These are phyloP conservation scores for Starmerella tilneyi DNA, from an alignment of 805 yeast species.

Conservation along the genomic window DNA sequence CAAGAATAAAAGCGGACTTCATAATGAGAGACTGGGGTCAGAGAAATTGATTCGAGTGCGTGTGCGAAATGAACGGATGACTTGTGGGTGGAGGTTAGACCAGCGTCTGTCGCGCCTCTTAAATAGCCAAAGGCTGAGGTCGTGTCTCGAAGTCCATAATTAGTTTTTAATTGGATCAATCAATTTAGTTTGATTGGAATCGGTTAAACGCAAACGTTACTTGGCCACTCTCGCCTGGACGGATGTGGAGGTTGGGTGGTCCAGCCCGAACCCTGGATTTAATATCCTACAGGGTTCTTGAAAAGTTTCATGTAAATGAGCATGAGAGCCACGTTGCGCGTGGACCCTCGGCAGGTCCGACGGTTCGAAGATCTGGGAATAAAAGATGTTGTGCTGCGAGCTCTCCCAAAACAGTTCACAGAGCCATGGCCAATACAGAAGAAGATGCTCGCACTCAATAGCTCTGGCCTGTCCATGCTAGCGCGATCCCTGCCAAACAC, in stretches of 20 bases:
- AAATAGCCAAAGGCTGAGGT: too few relatives aligned
- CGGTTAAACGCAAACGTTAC: too few relatives aligned
- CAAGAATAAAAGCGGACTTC: constrained; percentile 18
- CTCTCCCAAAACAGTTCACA: constrained; percentile 7
- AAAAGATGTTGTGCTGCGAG: constrained; percentile 10
- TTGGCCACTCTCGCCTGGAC: too few relatives aligned
- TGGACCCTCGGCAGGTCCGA: constrained; percentile 25
- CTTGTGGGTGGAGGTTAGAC: constrained; percentile 1
- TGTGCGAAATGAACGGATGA: background rate
- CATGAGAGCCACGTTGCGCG: constrained; percentile 11
- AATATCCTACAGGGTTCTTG: background rate
- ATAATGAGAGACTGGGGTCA: constrained; percentile 12
- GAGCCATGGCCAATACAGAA: constrained; percentile 28
- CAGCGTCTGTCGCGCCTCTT: background rate
- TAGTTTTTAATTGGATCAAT: background rate
- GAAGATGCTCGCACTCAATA: constrained; percentile 26
- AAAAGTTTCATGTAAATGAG: constrained; percentile 4
- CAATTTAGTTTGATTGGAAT: background rate
- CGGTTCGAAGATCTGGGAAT: constrained; percentile 24
- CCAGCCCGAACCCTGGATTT: constrained; percentile 6
- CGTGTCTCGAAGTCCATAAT: too few relatives aligned
- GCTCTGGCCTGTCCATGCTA: constrained; percentile 28
- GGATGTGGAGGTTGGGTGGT: background rate
- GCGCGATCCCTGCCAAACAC: constrained; percentile 29
- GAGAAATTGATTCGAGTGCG: constrained; percentile 6